Evolutionary conservation across 2,329 filamentous ascomycete genomes (phyloP).

Genomic region (Aspergillus fischeri): DNA sequence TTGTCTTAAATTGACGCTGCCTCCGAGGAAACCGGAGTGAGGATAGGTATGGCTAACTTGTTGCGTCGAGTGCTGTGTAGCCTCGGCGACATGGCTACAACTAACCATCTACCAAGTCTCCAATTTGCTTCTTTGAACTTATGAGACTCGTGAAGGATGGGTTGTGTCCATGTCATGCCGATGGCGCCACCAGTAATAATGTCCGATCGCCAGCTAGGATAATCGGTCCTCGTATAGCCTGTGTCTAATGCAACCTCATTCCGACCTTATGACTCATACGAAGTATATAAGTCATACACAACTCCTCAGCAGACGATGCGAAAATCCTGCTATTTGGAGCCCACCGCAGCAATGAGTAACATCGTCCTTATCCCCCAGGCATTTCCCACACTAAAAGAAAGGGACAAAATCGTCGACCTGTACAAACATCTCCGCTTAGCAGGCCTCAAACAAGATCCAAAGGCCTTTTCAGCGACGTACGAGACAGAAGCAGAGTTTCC

Average conservation of each 20-base stretch:
- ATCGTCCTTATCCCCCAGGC: not conserved
- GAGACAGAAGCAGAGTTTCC: constrained; percentile 3
- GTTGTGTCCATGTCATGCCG: not conserved
- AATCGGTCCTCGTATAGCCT: not conserved
- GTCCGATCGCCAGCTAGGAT: not conserved
- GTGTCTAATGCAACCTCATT: not conserved
- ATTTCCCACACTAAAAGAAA: not conserved
- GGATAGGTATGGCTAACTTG: not conserved
- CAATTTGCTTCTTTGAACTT: not conserved
- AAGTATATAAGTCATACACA: not conserved
- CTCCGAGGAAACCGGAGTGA: not conserved
- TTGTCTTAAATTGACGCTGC: not conserved
- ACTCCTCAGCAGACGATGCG: not conserved
- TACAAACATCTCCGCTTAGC: constrained; percentile 1
- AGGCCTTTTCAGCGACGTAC: constrained; percentile 2
- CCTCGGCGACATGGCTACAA: not conserved
- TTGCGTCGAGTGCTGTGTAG: not conserved
- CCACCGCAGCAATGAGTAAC: not conserved
- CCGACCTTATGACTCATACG: not conserved
- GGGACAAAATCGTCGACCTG: constrained; percentile 1
- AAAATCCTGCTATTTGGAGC: not conserved
- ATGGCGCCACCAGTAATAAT: no score
- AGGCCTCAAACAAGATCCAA: constrained; percentile 3
- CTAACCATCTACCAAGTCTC: not conserved
- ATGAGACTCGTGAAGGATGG: not conserved